These are phyloP conservation scores for Phytophthora syringae DNA, from an alignment of 352 stramenopile genomes.

Conservation along the genomic window DNA sequence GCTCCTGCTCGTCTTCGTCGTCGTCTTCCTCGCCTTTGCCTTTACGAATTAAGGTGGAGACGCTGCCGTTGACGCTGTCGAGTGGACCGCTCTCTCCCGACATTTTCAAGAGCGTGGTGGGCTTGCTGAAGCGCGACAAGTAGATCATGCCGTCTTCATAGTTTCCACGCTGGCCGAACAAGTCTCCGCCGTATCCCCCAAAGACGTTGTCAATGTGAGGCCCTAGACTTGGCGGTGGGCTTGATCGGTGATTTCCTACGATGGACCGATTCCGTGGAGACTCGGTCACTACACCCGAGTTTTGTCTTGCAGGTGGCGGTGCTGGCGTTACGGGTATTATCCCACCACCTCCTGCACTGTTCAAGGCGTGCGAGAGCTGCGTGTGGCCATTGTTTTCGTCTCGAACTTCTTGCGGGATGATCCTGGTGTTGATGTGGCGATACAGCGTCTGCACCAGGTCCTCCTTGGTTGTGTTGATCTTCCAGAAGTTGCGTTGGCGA, in stretches of 20 bases:
- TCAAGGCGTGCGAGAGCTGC: slow-evolving; percentile 20
- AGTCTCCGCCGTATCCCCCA: slow-evolving; percentile 69
- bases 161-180: slow-evolving; percentile 86
- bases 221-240: slow-evolving; percentile 28
- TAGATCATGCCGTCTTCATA: slow-evolving; percentile 92
- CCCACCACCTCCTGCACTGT: too few relatives aligned
- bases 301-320: slow-evolving; percentile 47
- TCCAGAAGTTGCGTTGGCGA: slow-evolving; percentile 91
- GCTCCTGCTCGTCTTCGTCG: slow-evolving; percentile 57
- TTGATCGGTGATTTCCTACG: slow-evolving; percentile 23
- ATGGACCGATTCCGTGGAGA: slow-evolving; percentile 68
- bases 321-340: slow-evolving; percentile 18
- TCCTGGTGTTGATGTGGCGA: slow-evolving; percentile 89
- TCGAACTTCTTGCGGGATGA: slow-evolving; percentile 69
- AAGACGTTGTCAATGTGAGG: slow-evolving; percentile 60
- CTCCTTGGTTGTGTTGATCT: slow-evolving; percentile 89
- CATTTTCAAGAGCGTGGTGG: slow-evolving; percentile 36
- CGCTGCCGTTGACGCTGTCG: slow-evolving; percentile 16
- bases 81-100: slow-evolving; percentile 29
- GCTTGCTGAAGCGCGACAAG: slow-evolving; percentile 80
- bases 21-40: slow-evolving; percentile 47
- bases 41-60: slow-evolving; percentile 45
- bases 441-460: slow-evolving; percentile 87
- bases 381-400: slow-evolving; percentile 47
- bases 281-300: slow-evolving; percentile 37